phyloP scores from a whole-genome alignment of 2,329 filamentous ascomycete species.

The Calonectria pteridis region DNA sequence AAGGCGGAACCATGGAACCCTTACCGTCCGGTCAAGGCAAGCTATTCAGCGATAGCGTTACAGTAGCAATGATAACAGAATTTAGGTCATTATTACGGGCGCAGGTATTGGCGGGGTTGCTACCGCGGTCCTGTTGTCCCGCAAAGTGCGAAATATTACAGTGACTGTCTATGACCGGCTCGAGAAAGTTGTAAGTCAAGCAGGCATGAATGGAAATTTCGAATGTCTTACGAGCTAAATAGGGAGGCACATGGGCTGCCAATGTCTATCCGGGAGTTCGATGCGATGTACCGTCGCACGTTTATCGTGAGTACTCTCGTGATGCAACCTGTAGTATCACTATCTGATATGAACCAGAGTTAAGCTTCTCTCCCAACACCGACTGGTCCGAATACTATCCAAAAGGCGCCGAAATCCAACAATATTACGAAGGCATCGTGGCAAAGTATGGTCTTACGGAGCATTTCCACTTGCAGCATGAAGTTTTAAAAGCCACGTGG shows the following conservation, averaged over 20 bases:
- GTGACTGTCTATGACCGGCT: background rate
- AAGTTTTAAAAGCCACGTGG: background rate
- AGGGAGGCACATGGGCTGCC: background rate
- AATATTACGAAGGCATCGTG: background rate
- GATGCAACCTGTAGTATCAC: background rate
- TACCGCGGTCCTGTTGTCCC: background rate
- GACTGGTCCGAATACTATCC: constrained; percentile 1
- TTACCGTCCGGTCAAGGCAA: background rate
- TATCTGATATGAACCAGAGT: background rate
- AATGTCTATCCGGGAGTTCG: background rate
- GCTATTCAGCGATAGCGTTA: no score
- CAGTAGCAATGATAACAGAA: no score
- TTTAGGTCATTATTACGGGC: background rate
- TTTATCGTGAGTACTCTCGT: background rate
- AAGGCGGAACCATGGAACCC: background rate
- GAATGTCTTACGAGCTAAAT: background rate
- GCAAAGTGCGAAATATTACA: background rate
- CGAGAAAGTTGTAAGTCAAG: background rate
- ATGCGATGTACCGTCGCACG: background rate
- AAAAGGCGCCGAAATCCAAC: background rate
- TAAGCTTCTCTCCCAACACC: background rate
- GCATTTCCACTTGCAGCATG: background rate
- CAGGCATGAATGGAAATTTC: no score
- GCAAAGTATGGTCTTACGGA: background rate
- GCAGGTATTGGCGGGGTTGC: background rate